Conservation (phyloP, 495 filamentous ascomycete species). For the Diplogelasinospora grovesii region DNA sequence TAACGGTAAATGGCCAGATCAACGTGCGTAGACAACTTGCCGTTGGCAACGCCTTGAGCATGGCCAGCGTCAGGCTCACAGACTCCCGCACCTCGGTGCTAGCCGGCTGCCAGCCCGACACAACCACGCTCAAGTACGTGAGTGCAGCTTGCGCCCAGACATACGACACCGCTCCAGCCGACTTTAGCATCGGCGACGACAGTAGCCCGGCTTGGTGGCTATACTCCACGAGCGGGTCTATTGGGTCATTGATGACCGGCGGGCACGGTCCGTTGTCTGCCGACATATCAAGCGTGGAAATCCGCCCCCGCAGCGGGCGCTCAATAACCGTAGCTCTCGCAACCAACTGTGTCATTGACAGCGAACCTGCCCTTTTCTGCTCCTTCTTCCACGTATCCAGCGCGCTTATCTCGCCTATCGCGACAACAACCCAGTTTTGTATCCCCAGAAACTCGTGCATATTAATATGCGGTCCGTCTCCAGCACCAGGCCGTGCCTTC, state of each 20-base stretch:
- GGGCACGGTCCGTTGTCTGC: slow-evolving; percentile 1
- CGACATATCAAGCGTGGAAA: slow-evolving; percentile 12
- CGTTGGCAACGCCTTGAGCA: slow-evolving; percentile 23
- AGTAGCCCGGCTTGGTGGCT: neutral
- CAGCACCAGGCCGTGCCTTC: slow-evolving; percentile 10
- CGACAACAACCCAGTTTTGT: slow-evolving; percentile 41
- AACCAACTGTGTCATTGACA: slow-evolving; percentile 42
- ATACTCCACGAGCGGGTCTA: slow-evolving; percentile 9
- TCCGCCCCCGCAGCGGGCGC: slow-evolving; percentile 20
- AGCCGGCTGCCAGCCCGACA: slow-evolving; percentile 48
- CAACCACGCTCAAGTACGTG: slow-evolving; percentile 42
- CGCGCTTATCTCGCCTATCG: slow-evolving; percentile 40
- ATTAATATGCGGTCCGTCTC: slow-evolving; percentile 24
- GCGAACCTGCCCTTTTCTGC: slow-evolving; percentile 31
- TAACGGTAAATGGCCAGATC: slow-evolving; percentile 47
- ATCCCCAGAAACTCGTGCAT: slow-evolving; percentile 37
- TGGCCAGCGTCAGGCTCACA: slow-evolving; percentile 27
- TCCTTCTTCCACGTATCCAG: slow-evolving; percentile 47
- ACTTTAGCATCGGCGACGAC: neutral
- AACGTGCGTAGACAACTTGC: slow-evolving; percentile 31
- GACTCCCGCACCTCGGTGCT: slow-evolving; percentile 30
- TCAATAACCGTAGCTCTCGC: slow-evolving; percentile 35
- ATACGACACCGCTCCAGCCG: slow-evolving; percentile 14
- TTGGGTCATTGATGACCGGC: neutral
- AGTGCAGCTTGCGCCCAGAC: slow-evolving; percentile 46